Base-by-base conservation (phyloP, 2,329 filamentous ascomycete genomes). In the Aulographum hederae region DNA sequence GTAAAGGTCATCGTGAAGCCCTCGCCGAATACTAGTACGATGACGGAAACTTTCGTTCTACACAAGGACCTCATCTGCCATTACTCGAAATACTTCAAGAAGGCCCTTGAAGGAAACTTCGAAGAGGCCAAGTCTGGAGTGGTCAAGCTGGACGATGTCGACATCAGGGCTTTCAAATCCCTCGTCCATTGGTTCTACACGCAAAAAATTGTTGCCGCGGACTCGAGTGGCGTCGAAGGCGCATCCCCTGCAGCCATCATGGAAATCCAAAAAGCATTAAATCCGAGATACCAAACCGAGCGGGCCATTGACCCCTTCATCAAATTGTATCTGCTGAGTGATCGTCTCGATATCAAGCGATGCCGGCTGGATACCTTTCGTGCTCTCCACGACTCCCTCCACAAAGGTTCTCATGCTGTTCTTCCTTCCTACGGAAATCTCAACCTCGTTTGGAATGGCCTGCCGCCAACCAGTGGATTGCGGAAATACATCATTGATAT, bases 1-100 rank as follows among this genome's bases (percentile, higher is more conserved):
- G n/a, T n/a, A n/a, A n/a, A n/a, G n/a, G n/a, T n/a, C n/a, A n/a
- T n/a, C n/a, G n/a, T n/a, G n/a, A n/a, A n/a, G n/a, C n/a, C n/a
- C n/a, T n/a, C n/a, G n/a, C n/a, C n/a, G n/a, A n/a, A n/a, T n/a
- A n/a, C n/a, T n/a, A n/a, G n/a, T n/a, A n/a, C 21, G 21, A n/a
- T 8, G 21, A 25, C 8, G 21, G 25, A 29, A 28, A 10, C 12
- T 18, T 23, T 28, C 26, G 26, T 4, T 3, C 8, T 33, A 10
- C 32, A 33, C n/a, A 31, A 34, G 14, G 28, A 30, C 19, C 32
- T 34, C 18, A 15, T 34, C 18, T 18, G 28, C 5, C 13, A 34
- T 28, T 25, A 21, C 5, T 34, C 32, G 16, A 8, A 6, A 4
- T 34, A 34, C 28, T 34, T 34, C 16, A 32, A 31, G 18, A 21